phyloP scores from a whole-genome alignment of 768 basidiomycete species.

The Calocybe gangraenosa region DNA sequence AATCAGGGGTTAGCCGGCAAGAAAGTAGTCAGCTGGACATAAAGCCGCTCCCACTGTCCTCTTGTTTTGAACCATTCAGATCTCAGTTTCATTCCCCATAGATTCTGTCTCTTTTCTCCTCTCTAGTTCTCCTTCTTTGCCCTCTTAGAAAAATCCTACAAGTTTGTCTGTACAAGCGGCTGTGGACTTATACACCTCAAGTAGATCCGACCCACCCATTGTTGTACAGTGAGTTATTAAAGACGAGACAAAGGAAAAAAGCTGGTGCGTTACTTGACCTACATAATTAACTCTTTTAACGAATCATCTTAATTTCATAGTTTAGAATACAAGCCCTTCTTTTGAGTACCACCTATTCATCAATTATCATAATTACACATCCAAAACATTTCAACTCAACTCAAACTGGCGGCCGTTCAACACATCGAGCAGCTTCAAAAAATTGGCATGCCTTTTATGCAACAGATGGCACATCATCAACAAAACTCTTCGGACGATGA shows the following conservation, averaged over 20 bases:
- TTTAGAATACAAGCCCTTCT: constrained; percentile 1
- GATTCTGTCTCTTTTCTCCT: constrained; percentile 16
- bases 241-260: constrained; percentile 13
- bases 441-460: constrained; percentile 24
- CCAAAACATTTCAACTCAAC: constrained; percentile 9
- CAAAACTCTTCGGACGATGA: constrained; percentile 38
- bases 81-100: constrained; percentile 17
- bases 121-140: constrained; percentile 11
- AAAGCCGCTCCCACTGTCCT: constrained; percentile 21
- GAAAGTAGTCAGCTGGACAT: constrained; percentile 21
- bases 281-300: no score
- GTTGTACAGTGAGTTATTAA: constrained; percentile 13
- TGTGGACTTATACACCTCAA: no score
- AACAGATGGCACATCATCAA: constrained; percentile 24
- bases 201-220: constrained; percentile 16
- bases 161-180: no score
- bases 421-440: constrained; percentile 19
- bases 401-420: constrained; percentile 21
- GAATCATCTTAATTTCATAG: neutral
- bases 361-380: constrained; percentile 12
- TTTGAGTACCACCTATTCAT: constrained; percentile 9
- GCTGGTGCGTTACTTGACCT: constrained; percentile 17
- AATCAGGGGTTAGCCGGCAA: constrained; percentile 20
- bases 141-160: constrained; percentile 16
- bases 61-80: constrained; percentile 16